Evolutionary conservation across 306 rosid genomes (phyloP), one percentile per base, ranked within the genome.

Genomic region (Acacia confusa): DNA sequence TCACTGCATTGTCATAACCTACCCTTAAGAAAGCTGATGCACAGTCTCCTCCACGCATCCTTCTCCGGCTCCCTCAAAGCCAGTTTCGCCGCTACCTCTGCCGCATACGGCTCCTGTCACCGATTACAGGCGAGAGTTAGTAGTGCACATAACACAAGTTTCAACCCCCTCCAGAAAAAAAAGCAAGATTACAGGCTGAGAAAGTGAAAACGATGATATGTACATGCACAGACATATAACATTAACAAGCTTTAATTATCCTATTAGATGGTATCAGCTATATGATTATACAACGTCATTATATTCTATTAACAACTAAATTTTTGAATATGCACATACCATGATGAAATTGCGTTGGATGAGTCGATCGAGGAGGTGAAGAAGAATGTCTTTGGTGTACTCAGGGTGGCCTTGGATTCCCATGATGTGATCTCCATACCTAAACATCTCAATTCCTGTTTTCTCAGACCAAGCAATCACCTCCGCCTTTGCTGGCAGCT

Each of bases 401-500:
- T 95, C 99, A 36, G 99, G 99, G 75, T 95, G 99, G 25, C 99
- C 99, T 76, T 95, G 99, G 70, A 92, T 95, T 75, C 98, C 99
- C 97, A 95, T 88, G 2, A 95, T 87, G 86, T 95, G 97, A 28
- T 95, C 97, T 41, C 94, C 98, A 84, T 81, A 90, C 76, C 28
- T 87, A 40, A 95, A 95, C 90, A 93, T 88, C 79, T 95, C 99
- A 72, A 92, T 90, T 30, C 92, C 92, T 3, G 98, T 95, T 84
- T 95, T 93, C 2, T 95, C 99, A 0, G 98, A 95, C 93, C 94
- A 89, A 17, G 93, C 98, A 74, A 95, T 83, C 50, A 89, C 87
- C 82, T 93, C 99, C 10, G 97, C 98, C 81, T 89, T 93, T 0
- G 91, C 81, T 0, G 99, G 99, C 34, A 93, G 94, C 67, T 95